Evolutionary conservation across 768 basidiomycete genomes (phyloP).

Genomic region (Royoungia palumana): DNA sequence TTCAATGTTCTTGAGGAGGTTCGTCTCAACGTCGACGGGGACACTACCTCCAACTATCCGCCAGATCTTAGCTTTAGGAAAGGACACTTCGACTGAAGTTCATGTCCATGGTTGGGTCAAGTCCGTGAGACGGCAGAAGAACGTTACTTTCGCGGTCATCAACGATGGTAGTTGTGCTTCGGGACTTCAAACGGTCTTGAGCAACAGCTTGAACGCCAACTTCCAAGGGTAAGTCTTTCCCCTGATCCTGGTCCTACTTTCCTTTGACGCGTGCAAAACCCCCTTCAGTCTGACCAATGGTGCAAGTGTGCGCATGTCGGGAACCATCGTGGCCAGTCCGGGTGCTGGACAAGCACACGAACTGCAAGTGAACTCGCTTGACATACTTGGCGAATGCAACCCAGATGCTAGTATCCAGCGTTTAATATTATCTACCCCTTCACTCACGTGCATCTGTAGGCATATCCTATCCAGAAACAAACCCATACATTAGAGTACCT

Average conservation of each 20-base stretch:
- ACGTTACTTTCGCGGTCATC: constrained; percentile 78
- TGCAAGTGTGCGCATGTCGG: constrained; percentile 48
- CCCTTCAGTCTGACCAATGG: constrained; percentile 49
- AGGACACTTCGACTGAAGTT: constrained; percentile 16
- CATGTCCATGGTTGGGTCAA: constrained; percentile 81
- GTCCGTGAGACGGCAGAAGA: constrained; percentile 83
- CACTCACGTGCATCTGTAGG: constrained; percentile 38
- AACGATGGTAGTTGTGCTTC: constrained; percentile 72
- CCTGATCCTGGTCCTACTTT: background rate
- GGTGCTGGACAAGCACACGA: constrained; percentile 53
- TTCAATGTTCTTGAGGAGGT: constrained; percentile 27
- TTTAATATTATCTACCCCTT: background rate
- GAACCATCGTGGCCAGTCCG: constrained; percentile 43
- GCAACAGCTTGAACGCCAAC: constrained; percentile 20
- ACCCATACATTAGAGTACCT: constrained; percentile 73
- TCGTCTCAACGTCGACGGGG: constrained; percentile 27
- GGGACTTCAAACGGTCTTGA: constrained; percentile 79
- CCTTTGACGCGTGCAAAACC: constrained; percentile 7
- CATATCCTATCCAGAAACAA: constrained; percentile 92
- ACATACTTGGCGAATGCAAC: constrained; percentile 54
- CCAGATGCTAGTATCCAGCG: constrained; percentile 42
- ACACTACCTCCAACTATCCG: constrained; percentile 33
- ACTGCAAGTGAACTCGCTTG: constrained; percentile 45
- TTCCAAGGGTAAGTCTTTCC: constrained; percentile 17
- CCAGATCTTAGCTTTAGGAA: constrained; percentile 33